These are phyloP conservation scores for Ascochyta rabiei DNA, from an alignment of 2,329 filamentous ascomycete species.

Conservation along the genomic window DNA sequence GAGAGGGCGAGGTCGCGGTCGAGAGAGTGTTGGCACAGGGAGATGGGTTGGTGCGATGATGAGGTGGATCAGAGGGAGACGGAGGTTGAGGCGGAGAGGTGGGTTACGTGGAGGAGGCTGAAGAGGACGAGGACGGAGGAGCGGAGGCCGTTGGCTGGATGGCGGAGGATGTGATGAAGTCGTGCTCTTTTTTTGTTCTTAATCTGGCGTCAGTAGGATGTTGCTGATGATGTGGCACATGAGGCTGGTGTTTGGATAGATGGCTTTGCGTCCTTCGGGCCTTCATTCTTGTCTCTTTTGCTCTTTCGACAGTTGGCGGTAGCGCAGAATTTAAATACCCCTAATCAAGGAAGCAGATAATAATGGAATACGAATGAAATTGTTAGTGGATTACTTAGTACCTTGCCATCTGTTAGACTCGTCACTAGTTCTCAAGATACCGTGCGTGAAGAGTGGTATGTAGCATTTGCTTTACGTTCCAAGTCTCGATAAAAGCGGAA, in stretches of 20 bases:
- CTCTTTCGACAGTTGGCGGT: neutral
- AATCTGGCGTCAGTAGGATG: neutral
- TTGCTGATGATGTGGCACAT: neutral
- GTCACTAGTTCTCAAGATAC: neutral
- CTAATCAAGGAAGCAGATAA: neutral
- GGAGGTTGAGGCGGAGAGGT: constrained; percentile 30
- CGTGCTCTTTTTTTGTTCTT: neutral
- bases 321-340: neutral
- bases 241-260: neutral
- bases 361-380: neutral
- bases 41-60: constrained; percentile 17
- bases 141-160: constrained; percentile 38
- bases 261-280: neutral
- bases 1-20: constrained; percentile 29
- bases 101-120: constrained; percentile 27
- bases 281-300: neutral
- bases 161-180: constrained; percentile 16
- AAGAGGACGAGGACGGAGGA: constrained; percentile 42
- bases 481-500: constrained; percentile 28
- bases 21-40: constrained; percentile 12
- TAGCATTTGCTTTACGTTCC: constrained; percentile 15
- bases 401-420: neutral
- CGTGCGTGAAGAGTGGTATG: neutral
- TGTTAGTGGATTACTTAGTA: neutral
- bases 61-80: constrained; percentile 12